Percentiles rank a stretch among this genome's conserved stretches.
Evolutionary conservation across 306 rosid genomes (phyloP).

Genomic region (Lathyrus oleraceus): DNA sequence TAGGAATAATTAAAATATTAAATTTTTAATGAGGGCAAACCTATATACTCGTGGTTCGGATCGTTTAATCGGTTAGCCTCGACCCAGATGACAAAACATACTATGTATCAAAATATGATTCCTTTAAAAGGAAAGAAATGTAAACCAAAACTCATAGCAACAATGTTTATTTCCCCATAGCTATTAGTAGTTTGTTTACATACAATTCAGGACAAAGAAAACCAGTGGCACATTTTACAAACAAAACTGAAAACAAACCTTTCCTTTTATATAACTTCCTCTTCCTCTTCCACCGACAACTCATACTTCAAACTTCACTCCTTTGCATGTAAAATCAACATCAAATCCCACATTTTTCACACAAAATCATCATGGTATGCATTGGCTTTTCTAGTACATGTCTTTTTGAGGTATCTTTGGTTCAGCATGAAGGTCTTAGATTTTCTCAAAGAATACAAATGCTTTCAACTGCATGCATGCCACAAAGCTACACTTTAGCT

Average conservation of each 20-base stretch:
- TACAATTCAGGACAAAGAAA: background rate
- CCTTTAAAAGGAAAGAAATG: conserved; percentile 7
- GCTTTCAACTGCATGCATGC: conserved; percentile 28
- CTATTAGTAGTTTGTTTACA: conserved; percentile 28
- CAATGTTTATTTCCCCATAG: conserved; percentile 31
- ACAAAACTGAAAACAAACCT: conserved; percentile 29
- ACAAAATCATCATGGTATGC: conserved; percentile 39
- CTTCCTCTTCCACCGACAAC: no score
- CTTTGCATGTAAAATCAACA: conserved; percentile 25
- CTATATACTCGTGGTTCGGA: no score
- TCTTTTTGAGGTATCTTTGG: conserved; percentile 44
- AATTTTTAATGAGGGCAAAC: no score
- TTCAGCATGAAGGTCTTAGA: conserved; percentile 48
- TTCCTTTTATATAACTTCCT: conserved; percentile 13
- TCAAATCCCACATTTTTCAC: background rate
- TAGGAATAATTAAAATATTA: no score
- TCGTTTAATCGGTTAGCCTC: no score
- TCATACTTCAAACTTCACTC: background rate
- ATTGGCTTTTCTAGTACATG: conserved; percentile 38
- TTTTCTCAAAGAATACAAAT: conserved; percentile 35
- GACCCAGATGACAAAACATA: no score
- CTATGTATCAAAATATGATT: no score
- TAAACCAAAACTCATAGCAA: background rate
- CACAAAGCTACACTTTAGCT: conserved; percentile 7
- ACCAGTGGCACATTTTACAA: conserved; percentile 41